Evolutionary conservation across 1,284 basidiomycete genomes (phyloP).

Genomic region (Neotropicomus parvogracilis): DNA sequence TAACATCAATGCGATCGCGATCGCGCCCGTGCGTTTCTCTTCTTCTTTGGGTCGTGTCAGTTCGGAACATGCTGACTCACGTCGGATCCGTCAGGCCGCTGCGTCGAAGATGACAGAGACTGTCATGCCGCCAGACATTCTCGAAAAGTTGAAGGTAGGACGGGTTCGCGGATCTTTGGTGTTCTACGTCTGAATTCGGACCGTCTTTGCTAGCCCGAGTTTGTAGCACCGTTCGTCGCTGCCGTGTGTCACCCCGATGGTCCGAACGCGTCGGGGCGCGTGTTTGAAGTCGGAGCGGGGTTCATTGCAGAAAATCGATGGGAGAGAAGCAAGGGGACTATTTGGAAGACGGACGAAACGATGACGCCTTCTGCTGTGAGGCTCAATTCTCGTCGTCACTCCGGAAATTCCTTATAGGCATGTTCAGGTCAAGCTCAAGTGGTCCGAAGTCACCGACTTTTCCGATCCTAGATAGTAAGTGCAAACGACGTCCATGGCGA

Average conservation of each 20-base stretch:
- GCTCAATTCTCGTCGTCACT: background rate
- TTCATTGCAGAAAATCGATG: slow-evolving; percentile 91
- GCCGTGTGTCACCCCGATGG: slow-evolving; percentile 76
- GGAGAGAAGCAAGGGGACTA: slow-evolving; percentile 83
- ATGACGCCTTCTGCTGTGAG: slow-evolving; percentile 93
- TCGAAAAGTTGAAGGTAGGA: slow-evolving; percentile 79
- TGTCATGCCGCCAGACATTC: slow-evolving; percentile 95
- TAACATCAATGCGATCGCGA: slow-evolving; percentile 82
- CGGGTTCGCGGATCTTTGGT: background rate
- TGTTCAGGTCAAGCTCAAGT: slow-evolving; percentile 70
- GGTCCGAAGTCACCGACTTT: slow-evolving; percentile 84
- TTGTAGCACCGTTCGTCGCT: slow-evolving; percentile 89
- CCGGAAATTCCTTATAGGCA: slow-evolving; percentile 1
- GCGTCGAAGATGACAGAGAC: slow-evolving; percentile 94
- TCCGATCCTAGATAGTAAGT: slow-evolving; percentile 70
- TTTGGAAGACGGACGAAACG: slow-evolving; percentile 88
- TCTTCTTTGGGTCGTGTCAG: background rate
- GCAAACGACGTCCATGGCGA: background rate
- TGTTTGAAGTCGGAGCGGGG: slow-evolving; percentile 95
- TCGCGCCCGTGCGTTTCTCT: slow-evolving; percentile 82
- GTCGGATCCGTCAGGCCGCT: slow-evolving; percentile 59
- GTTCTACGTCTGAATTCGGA: background rate
- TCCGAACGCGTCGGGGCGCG: slow-evolving; percentile 79
- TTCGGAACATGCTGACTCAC: background rate
- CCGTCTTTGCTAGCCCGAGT: slow-evolving; percentile 64